A percentile compares a stretch with the other conserved stretches of the same genome.
Conservation (phyloP, 2,329 filamentous ascomycete species). For the Colletotrichum viniferum region DNA sequence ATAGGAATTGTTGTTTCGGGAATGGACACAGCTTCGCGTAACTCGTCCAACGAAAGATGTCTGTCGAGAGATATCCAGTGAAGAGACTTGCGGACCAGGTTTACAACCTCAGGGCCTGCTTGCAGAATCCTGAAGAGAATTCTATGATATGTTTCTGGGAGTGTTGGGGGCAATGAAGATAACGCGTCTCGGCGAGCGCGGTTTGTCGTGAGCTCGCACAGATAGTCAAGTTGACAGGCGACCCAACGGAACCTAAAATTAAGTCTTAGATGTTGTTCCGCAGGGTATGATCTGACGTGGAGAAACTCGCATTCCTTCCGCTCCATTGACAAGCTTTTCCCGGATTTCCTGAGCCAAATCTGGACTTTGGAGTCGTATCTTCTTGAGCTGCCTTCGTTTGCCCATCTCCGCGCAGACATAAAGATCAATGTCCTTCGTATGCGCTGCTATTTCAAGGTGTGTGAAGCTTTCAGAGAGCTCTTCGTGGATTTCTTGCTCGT, state of each 20-base stretch:
- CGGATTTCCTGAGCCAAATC: background rate
- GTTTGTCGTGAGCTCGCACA: background rate
- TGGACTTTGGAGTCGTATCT: background rate
- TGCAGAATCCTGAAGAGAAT: rapidly evolving
- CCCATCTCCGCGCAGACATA: background rate
- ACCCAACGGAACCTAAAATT: background rate
- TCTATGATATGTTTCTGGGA: background rate
- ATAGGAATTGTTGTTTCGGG: too few relatives aligned
- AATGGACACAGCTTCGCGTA: background rate
- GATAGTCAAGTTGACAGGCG: background rate
- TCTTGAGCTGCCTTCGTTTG: background rate
- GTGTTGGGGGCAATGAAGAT: background rate
- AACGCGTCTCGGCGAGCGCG: background rate
- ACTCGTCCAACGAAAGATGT: rapidly evolving
- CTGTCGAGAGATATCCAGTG: background rate
- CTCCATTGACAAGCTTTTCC: background rate
- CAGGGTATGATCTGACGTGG: too few relatives aligned
- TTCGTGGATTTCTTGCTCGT: background rate
- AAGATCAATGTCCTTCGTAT: background rate
- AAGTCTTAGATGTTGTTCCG: too few relatives aligned
- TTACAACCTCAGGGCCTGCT: rapidly evolving
- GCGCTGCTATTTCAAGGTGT: background rate
- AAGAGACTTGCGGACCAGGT: background rate
- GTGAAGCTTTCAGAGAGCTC: background rate
- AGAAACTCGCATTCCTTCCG: background rate